Evolutionary conservation across 139 green algal genomes (phyloP), one percentile per base, ranked within the genome.

Genomic region (Volvox reticuliferus): DNA sequence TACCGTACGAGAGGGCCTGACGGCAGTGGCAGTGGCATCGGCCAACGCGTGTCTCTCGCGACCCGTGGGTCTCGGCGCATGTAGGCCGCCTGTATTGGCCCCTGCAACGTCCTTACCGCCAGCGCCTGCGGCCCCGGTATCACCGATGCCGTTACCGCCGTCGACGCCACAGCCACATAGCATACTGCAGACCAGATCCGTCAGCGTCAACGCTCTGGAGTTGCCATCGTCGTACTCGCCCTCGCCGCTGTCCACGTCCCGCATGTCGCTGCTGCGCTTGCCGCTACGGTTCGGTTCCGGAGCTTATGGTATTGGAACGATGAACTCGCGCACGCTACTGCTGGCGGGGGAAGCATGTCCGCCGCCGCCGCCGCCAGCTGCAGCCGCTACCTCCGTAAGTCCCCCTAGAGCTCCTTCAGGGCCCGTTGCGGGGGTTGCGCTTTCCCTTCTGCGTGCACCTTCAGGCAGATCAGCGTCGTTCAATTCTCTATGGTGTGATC

Each of bases 1-100:
- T 61, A 89, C 67, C 12, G 67, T 89, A 33, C 67, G 67, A 19
- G 83, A 89, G 36, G 83, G 83, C 12, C 67, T 89, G 67, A 44
- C 67, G 67, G 83, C 83, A 24, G 83, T 68, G 26, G 67, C 68
- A 18, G 0, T 50, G 35, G 67, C 83, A 28, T 28, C 83, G 67
- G 83, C 83, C 33, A 78, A 37, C 33, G 20, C 22, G 32, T 67
- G 78, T 0, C 82, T 88, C 21, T 36, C 82, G 30, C 82, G 63
- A 26, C 82, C 82, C 33, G 63, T 79, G 26, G 79, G 50, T 14
- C 32, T 28, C 9, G 24, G 76, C 24, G 32, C 76, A 61, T 2
- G 32, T 33, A 20, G 24, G 36, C 44, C 22, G 79, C 5, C 2
- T 5, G 26, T n/a, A 55, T 22, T 65, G 1, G 44, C 21, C 44